These are phyloP conservation scores for Fusarium sp. DNA, from an alignment of 2,329 filamentous ascomycete species.

Conservation along the genomic window DNA sequence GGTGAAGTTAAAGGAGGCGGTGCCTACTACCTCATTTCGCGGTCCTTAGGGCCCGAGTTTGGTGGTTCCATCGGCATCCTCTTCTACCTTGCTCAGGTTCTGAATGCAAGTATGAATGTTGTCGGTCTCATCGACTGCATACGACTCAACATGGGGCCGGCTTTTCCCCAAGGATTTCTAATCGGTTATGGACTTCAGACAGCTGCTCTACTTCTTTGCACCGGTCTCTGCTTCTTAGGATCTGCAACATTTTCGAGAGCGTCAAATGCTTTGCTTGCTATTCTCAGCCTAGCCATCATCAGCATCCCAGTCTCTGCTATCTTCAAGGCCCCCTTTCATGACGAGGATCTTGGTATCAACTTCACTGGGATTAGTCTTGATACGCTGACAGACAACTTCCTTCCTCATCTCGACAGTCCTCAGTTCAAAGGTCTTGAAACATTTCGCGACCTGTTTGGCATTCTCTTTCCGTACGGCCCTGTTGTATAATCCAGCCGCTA, in stretches of 20 bases:
- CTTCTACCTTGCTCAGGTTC: slow-evolving; percentile 89
- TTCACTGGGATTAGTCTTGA: slow-evolving; percentile 82
- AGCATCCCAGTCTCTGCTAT: slow-evolving; percentile 87
- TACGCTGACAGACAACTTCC: slow-evolving; percentile 80
- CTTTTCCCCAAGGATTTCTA: slow-evolving; percentile 80
- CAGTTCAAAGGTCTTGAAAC: slow-evolving; percentile 74
- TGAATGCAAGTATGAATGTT: slow-evolving; percentile 89
- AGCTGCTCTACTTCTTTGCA: slow-evolving; percentile 77
- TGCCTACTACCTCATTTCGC: slow-evolving; percentile 89
- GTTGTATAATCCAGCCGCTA: background rate
- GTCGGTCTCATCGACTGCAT: slow-evolving; percentile 89
- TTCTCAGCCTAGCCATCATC: slow-evolving; percentile 79
- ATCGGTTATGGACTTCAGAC: slow-evolving; percentile 82
- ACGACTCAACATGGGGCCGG: slow-evolving; percentile 77
- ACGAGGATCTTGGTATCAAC: slow-evolving; percentile 71
- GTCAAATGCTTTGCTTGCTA: slow-evolving; percentile 79
- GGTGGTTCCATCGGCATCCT: slow-evolving; percentile 89
- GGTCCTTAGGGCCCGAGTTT: slow-evolving; percentile 88
- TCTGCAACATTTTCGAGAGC: slow-evolving; percentile 84
- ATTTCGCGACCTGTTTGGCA: slow-evolving; percentile 87
- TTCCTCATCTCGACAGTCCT: slow-evolving; percentile 75
- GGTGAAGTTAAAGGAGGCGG: slow-evolving; percentile 89
- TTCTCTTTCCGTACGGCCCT: slow-evolving; percentile 75
- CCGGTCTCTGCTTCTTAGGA: slow-evolving; percentile 81
- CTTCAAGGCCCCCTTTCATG: slow-evolving; percentile 75